A percentile compares a stretch with the other conserved stretches of the same genome.
These are phyloP conservation scores for Colletotrichum tofieldiae DNA, from an alignment of 2,329 filamentous ascomycete species.

Conservation along the genomic window DNA sequence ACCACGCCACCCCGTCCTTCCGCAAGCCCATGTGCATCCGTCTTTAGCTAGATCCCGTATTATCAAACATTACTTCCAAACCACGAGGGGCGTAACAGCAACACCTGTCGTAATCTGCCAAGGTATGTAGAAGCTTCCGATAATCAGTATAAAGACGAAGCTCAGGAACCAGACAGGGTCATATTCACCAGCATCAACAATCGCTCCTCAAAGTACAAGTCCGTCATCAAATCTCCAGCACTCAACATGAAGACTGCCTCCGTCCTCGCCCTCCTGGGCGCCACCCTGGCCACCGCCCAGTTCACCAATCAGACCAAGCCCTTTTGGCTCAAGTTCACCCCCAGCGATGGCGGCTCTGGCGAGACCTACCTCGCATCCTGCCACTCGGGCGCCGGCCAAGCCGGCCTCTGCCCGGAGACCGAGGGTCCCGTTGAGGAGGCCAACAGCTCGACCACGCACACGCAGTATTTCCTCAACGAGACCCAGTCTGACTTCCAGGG, in stretches of 20 bases:
- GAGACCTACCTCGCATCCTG: slow-evolving; percentile 34
- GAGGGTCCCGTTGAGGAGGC: neutral
- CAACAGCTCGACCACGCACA: neutral
- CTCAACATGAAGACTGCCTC: slow-evolving; percentile 33
- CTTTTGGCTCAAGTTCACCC: slow-evolving; percentile 32
- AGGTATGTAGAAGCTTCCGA: slow-evolving; percentile 2
- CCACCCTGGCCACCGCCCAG: slow-evolving; percentile 23
- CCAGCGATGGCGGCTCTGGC: slow-evolving; percentile 3
- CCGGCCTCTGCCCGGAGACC: slow-evolving; percentile 37
- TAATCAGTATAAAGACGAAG: neutral
- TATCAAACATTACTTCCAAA: neutral
- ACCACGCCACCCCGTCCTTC: neutral
- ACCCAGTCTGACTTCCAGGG: slow-evolving; percentile 2
- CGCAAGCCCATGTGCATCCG: neutral
- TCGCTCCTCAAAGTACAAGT: neutral
- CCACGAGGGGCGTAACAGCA: neutral
- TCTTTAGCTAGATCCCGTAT: neutral
- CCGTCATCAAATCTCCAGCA: neutral
- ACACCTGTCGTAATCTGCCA: neutral
- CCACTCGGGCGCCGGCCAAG: slow-evolving; percentile 39
- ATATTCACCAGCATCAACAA: neutral
- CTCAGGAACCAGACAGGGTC: slow-evolving; percentile 2
- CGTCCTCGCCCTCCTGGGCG: slow-evolving; percentile 19
- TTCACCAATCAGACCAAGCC: slow-evolving; percentile 22
- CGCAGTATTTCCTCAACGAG: slow-evolving; percentile 28